Base-by-base conservation (phyloP, 1,284 basidiomycete genomes). In the Ustilago esculenta region DNA sequence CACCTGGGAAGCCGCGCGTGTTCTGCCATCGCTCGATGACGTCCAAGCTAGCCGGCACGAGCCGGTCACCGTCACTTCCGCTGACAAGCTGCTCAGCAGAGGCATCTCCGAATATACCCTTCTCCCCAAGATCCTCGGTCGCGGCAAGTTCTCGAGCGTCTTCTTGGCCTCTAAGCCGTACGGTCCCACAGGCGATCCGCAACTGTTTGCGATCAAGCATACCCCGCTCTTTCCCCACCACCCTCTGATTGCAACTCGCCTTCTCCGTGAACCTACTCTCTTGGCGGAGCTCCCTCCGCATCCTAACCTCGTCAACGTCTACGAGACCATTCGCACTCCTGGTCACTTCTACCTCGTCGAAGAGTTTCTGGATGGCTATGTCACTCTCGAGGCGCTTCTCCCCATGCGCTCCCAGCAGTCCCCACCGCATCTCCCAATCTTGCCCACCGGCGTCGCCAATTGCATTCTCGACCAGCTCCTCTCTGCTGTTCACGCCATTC, bases 271-370 rank as follows among this genome's bases (percentile, higher is more conserved):
- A 55, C 86, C 86, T 0, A 85, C 84, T 0, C 81, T 87, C 14
- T 80, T 87, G 14, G 85, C 85, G 1, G 84, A 86, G 71, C 80
- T 87, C 1, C 84, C 85, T 0, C 84, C 84, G 1, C 86, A 87
- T 73, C 86, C 85, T 1, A 86, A 86, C 64, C 81, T 87, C 21
- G 84, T 87, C 60, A 82, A 83, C 35, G 86, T 87, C 3, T 83
- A 84, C 60, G 85, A 86, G 32, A 86, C 85, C 45, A 84, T 87
- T 23, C 77, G 85, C 5, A 87, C 86, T 0, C 82, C 84, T 5
- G 85, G 85, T 2, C 85, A 86, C 71, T 86, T 86, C 68, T 87
- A 87, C 75, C 84, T 87, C n/a, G 83, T 87, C 48, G 85, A 84
- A 46, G 85, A 86, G 33, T 84, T 80, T 42, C 81, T 86, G 11